These are phyloP conservation scores for Dichotomopilus funicola DNA, from an alignment of 2,329 filamentous ascomycete genomes.

Conservation along the genomic window DNA sequence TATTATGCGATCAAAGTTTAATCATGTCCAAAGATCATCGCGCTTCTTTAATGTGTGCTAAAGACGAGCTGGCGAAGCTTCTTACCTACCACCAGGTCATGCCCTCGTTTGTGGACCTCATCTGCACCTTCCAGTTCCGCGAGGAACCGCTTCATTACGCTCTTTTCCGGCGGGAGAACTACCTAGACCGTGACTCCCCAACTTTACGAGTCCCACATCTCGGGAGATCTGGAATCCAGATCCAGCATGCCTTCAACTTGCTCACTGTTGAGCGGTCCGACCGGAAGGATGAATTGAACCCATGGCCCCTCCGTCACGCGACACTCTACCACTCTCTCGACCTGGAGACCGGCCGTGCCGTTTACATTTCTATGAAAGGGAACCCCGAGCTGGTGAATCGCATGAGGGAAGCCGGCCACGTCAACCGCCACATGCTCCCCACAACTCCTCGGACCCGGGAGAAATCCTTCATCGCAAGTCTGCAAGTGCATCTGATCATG, in stretches of 20 bases:
- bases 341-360: background rate
- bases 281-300: background rate
- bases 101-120: background rate
- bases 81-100: slow-evolving; percentile 1
- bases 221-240: background rate
- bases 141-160: background rate
- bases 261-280: background rate
- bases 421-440: background rate
- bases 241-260: slow-evolving; percentile 2
- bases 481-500: background rate
- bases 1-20: background rate
- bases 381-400: background rate
- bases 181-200: background rate
- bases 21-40: background rate
- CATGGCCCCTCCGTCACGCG: slow-evolving; percentile 1
- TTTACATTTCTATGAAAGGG: background rate
- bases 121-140: background rate
- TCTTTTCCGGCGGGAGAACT: background rate
- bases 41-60: background rate
- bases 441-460: background rate
- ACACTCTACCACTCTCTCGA: background rate
- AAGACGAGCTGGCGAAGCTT: background rate
- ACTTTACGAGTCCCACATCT: background rate
- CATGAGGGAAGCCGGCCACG: background rate
- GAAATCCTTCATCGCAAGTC: background rate